These are phyloP conservation scores for Candida ponderosae DNA, from an alignment of 805 yeast genomes.

Conservation along the genomic window DNA sequence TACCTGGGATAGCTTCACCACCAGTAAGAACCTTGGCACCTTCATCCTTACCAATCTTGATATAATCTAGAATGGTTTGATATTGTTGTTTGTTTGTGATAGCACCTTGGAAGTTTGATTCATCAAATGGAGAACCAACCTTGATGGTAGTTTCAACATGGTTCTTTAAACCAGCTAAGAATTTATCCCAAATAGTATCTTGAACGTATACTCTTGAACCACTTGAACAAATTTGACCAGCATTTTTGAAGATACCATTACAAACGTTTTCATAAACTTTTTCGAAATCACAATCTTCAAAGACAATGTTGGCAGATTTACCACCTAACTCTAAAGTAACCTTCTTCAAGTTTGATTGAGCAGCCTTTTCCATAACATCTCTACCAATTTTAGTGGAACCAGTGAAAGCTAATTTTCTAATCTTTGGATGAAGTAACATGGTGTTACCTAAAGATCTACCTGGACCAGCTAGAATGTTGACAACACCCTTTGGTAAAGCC, in stretches of 20 bases:
- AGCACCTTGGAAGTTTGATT: slow-evolving; percentile 65
- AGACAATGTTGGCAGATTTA: slow-evolving; percentile 71
- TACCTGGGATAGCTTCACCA: slow-evolving; percentile 56
- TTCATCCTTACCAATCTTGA: slow-evolving; percentile 58
- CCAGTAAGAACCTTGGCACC: slow-evolving; percentile 66
- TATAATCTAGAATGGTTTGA: slow-evolving; percentile 59
- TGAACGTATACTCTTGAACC: slow-evolving; percentile 76
- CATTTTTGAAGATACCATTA: slow-evolving; percentile 67
- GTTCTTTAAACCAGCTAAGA: slow-evolving; percentile 48
- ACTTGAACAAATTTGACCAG: slow-evolving; percentile 80
- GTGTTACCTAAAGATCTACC: slow-evolving; percentile 71
- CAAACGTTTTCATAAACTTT: slow-evolving; percentile 40
- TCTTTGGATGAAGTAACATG: slow-evolving; percentile 57
- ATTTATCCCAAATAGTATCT: slow-evolving; percentile 59
- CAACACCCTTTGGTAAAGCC: slow-evolving; percentile 70
- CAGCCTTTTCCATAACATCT: slow-evolving; percentile 60
- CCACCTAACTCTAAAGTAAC: slow-evolving; percentile 81
- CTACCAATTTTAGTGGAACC: slow-evolving; percentile 78
- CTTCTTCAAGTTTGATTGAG: slow-evolving; percentile 67
- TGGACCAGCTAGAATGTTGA: slow-evolving; percentile 67
- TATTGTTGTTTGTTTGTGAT: slow-evolving; percentile 66
- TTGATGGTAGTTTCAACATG: slow-evolving; percentile 49
- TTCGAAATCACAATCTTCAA: slow-evolving; percentile 57
- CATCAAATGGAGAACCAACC: slow-evolving; percentile 72
- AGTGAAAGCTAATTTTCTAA: slow-evolving; percentile 73